Evolutionary conservation across 352 stramenopile genomes (phyloP).

Genomic region (Phytophthora constricta): DNA sequence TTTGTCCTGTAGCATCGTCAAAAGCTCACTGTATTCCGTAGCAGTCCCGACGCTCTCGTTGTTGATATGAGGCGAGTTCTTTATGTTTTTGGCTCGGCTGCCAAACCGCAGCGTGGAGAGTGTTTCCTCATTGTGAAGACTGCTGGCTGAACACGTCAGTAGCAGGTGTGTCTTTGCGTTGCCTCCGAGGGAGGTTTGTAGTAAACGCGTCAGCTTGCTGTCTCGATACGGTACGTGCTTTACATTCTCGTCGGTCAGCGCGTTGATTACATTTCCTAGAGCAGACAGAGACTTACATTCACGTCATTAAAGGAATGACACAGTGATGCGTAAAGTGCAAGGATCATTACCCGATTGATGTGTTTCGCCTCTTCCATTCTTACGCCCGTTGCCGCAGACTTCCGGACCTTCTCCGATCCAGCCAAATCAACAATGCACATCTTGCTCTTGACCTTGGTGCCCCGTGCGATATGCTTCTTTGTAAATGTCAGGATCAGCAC

Average conservation of each 20-base stretch:
- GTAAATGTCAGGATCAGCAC: constrained; percentile 68
- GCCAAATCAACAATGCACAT: constrained; percentile 75
- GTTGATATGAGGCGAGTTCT: constrained; percentile 78
- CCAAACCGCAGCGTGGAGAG: constrained; percentile 92
- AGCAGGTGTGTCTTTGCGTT: constrained; percentile 91
- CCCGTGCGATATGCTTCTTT: constrained; percentile 22
- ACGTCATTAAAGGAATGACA: not conserved
- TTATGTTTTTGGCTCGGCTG: constrained; percentile 85
- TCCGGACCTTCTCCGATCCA: constrained; percentile 70
- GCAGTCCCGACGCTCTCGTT: constrained; percentile 41
- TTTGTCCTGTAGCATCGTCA: constrained; percentile 61
- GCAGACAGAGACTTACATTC: constrained; percentile 66
- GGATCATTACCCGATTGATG: constrained; percentile 62
- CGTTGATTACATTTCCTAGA: constrained; percentile 76
- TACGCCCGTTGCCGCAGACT: constrained; percentile 53
- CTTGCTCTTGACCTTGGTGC: constrained; percentile 25
- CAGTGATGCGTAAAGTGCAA: not conserved
- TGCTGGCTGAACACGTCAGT: constrained; percentile 55
- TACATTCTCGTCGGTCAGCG: constrained; percentile 48
- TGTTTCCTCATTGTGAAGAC: constrained; percentile 65
- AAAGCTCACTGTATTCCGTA: constrained; percentile 37
- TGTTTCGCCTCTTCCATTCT: constrained; percentile 76
- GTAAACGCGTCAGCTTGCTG: constrained; percentile 89
- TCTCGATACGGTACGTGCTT: constrained; percentile 83
- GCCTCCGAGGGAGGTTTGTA: constrained; percentile 87